A percentile compares a stretch with the other conserved stretches of the same genome.
These are phyloP conservation scores for Naganishia vishniacii DNA, from an alignment of 768 basidiomycete genomes.

Conservation along the genomic window DNA sequence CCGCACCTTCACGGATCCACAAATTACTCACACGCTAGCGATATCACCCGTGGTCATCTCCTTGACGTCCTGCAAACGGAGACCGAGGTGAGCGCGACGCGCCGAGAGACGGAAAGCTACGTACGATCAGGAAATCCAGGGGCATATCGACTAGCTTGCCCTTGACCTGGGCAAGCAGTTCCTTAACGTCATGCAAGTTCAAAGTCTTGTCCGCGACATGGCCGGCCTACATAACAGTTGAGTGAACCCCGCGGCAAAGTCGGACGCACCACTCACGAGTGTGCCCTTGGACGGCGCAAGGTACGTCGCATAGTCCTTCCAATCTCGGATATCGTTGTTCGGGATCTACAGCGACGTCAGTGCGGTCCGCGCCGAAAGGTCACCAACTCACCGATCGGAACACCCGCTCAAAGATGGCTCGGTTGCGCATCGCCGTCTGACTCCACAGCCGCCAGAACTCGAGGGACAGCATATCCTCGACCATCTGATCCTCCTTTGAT, in stretches of 20 bases:
- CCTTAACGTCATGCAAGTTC: conserved; percentile 66
- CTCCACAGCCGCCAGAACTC: conserved; percentile 60
- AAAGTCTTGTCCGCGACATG: conserved; percentile 67
- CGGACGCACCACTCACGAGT: neutral
- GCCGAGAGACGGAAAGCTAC: conserved; percentile 12
- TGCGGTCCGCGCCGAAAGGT: too few species aligned
- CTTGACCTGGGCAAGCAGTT: conserved; percentile 59
- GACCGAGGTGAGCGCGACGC: neutral
- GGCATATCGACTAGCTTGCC: conserved; percentile 53
- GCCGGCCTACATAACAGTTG: conserved; percentile 54
- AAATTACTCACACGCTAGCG: conserved; percentile 22
- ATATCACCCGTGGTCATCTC: conserved; percentile 29
- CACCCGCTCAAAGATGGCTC: conserved; percentile 76
- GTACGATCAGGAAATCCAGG: conserved; percentile 45
- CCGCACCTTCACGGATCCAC: neutral
- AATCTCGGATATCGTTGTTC: conserved; percentile 70
- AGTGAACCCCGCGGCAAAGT: neutral
- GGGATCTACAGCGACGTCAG: conserved; percentile 4
- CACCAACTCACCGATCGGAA: conserved; percentile 63
- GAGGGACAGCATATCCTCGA: conserved; percentile 74
- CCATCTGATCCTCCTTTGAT: conserved; percentile 58
- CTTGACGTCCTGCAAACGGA: conserved; percentile 26
- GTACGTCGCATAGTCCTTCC: conserved; percentile 66
- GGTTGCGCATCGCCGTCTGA: conserved; percentile 68
- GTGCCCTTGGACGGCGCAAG: conserved; percentile 30